Conservation (phyloP, 208 protist genomes). For the Vickermania ingenoplastis region DNA sequence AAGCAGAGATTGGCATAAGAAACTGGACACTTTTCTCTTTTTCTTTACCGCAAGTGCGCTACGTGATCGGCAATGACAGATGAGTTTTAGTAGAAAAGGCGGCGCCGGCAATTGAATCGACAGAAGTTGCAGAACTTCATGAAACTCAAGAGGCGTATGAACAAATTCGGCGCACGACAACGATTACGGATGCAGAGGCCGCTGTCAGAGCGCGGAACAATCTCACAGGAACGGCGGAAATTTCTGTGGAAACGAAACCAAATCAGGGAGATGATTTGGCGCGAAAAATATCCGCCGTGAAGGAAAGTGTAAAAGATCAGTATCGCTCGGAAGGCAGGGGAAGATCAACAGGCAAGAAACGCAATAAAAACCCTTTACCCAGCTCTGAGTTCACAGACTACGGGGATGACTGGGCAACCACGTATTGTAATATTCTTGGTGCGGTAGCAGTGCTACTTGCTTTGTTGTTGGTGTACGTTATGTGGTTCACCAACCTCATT, state of each 20-base stretch:
- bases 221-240: background rate
- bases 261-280: background rate
- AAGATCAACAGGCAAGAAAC: background rate
- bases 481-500: constrained; percentile 45
- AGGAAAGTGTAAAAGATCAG: constrained; percentile 6
- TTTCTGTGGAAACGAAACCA: background rate
- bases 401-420: constrained; percentile 17
- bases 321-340: background rate
- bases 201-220: background rate
- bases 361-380: constrained; percentile 10
- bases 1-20: too few species aligned
- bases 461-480: constrained; percentile 26
- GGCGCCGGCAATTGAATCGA: constrained; percentile 5
- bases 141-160: constrained; percentile 5
- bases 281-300: background rate
- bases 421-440: constrained; percentile 17
- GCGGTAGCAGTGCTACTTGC: constrained; percentile 12
- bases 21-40: too few species aligned
- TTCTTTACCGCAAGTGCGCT: too few species aligned
- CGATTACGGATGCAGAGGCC: background rate
- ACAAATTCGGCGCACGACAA: constrained; percentile 1
- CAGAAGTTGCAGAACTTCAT: constrained; percentile 15
- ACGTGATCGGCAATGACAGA: too few species aligned
- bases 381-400: constrained; percentile 33
- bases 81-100: too few species aligned